Conservation (phyloP, 129 eudicot genomes). For the Flaveria bidentis region DNA sequence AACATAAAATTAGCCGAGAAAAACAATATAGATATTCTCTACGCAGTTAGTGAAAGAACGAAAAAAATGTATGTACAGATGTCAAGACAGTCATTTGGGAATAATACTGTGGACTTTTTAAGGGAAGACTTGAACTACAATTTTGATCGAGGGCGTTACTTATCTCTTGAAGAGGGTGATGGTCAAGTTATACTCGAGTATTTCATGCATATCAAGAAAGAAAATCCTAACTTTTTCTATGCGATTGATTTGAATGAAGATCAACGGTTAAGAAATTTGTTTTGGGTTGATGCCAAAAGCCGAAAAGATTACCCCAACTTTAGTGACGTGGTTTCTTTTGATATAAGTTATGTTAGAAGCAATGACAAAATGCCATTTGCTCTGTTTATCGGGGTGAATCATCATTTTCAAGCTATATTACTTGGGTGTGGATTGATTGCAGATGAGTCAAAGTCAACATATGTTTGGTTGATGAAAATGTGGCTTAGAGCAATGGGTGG, state of each 20-base stretch:
- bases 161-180: constrained; percentile 41
- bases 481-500: constrained; percentile 48
- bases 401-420: constrained; percentile 43
- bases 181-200: constrained; percentile 40
- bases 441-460: constrained; percentile 42
- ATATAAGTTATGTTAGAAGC: constrained; percentile 35
- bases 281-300: constrained; percentile 49
- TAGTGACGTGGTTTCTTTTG: constrained; percentile 43
- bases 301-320: constrained; percentile 34
- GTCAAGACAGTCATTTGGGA: constrained; percentile 36
- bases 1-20: constrained; percentile 47
- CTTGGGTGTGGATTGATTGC: constrained; percentile 44
- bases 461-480: constrained; percentile 44
- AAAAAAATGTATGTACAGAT: constrained; percentile 48
- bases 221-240: constrained; percentile 43
- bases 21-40: constrained; percentile 45
- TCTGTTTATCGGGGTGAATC: constrained; percentile 45
- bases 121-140: constrained; percentile 32
- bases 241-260: constrained; percentile 46
- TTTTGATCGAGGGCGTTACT: constrained; percentile 32
- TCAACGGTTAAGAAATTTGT: constrained; percentile 39
- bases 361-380: constrained; percentile 46
- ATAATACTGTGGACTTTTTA: constrained; percentile 18
- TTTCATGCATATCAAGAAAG: constrained; percentile 44
- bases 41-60: constrained; percentile 45